Percentiles rank a stretch among this genome's conserved stretches.
Conservation (phyloP, 2,329 filamentous ascomycete genomes). For the Nothophaeocryptopus gaeumannii region DNA sequence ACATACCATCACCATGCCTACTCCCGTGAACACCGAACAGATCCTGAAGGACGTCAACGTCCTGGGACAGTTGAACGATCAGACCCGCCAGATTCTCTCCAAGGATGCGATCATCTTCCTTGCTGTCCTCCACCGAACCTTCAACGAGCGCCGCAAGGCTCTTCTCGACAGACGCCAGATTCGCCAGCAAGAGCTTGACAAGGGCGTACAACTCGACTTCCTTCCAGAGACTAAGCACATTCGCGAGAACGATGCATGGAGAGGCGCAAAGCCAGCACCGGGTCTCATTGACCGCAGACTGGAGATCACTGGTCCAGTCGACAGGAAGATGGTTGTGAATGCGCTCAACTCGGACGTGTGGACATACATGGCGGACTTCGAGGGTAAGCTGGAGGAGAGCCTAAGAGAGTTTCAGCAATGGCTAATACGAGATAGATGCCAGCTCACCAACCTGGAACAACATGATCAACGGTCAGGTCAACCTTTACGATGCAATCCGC, state of each 20-base stretch:
- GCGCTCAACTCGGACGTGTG: constrained; percentile 93
- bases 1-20: constrained; percentile 20
- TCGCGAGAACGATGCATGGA: constrained; percentile 91
- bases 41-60: constrained; percentile 87
- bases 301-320: constrained; percentile 95
- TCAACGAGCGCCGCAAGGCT: constrained; percentile 83
- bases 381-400: constrained; percentile 61
- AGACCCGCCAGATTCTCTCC: constrained; percentile 85
- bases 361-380: constrained; percentile 99
- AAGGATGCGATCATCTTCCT: constrained; percentile 89
- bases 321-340: constrained; percentile 99
- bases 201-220: constrained; percentile 85
- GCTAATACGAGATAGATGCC: constrained; percentile 62
- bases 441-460: constrained; percentile 97
- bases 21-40: constrained; percentile 50
- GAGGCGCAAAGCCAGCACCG: constrained; percentile 83
- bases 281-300: constrained; percentile 90
- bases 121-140: constrained; percentile 88
- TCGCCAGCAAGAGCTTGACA: constrained; percentile 90
- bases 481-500: constrained; percentile 93
- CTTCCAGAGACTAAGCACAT: constrained; percentile 93
- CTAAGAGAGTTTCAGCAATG: not conserved
- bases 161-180: constrained; percentile 81
- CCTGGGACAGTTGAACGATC: constrained; percentile 72
- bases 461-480: constrained; percentile 98